These are phyloP conservation scores for Kurtzmaniella natalensis DNA, from an alignment of 1,139 yeast genomes.

Conservation along the genomic window DNA sequence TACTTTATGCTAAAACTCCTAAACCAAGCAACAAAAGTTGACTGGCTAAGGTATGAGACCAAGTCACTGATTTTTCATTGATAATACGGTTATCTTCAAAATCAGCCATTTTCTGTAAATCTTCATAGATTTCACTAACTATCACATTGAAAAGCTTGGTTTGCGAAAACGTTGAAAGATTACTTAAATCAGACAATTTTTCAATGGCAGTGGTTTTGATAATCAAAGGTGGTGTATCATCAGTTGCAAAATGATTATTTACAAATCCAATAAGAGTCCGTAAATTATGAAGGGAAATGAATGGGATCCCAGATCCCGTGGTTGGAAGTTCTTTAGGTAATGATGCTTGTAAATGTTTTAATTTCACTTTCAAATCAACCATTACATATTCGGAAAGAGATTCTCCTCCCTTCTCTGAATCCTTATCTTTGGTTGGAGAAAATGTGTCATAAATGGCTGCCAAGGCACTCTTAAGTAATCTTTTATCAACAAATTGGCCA, in stretches of 20 bases:
- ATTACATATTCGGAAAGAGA: constrained; percentile 50
- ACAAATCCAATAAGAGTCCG: constrained; percentile 58
- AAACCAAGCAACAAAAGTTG: constrained; percentile 55
- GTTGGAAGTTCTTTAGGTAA: constrained; percentile 51
- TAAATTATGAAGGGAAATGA: constrained; percentile 54
- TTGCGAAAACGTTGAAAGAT: constrained; percentile 43
- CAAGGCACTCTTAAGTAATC: constrained; percentile 38
- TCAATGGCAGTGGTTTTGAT: constrained; percentile 59
- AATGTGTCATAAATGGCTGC: constrained; percentile 40
- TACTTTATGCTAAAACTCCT: constrained; percentile 49
- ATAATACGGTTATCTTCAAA: constrained; percentile 45
- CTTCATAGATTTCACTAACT: constrained; percentile 58
- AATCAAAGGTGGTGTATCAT: constrained; percentile 28
- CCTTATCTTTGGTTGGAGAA: constrained; percentile 20
- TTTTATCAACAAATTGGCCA: constrained; percentile 17
- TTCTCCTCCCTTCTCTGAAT: constrained; percentile 7
- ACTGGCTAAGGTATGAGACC: constrained; percentile 62
- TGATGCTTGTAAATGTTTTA: constrained; percentile 56
- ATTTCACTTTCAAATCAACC: constrained; percentile 59
- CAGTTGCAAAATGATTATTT: constrained; percentile 32
- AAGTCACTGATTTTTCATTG: constrained; percentile 42
- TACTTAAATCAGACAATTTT: constrained; percentile 49
- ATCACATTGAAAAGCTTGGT: constrained; percentile 50
- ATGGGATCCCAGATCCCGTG: constrained; percentile 49
- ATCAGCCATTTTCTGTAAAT: constrained; percentile 49